Conservation (phyloP, 129 eudicot species). For the Tanacetum coccineum region DNA sequence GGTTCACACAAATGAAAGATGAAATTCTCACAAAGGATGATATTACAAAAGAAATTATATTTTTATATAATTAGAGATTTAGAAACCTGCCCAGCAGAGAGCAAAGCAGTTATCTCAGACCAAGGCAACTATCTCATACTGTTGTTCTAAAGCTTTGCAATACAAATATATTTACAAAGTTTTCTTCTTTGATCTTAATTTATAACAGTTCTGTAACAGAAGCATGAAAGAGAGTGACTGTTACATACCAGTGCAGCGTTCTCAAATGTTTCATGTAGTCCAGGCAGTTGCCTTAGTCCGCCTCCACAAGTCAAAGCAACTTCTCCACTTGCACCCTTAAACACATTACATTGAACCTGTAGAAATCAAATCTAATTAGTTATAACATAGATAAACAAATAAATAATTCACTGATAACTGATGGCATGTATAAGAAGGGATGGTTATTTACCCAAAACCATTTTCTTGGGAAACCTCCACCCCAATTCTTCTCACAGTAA, state of each 20-base stretch:
- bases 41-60: neutral
- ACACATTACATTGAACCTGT: constrained; percentile 95
- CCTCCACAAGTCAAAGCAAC: constrained; percentile 89
- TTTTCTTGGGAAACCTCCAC: constrained; percentile 89
- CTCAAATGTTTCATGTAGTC: constrained; percentile 60
- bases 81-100: neutral
- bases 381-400: neutral
- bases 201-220: neutral
- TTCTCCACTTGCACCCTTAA: constrained; percentile 88
- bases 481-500: constrained; percentile 95
- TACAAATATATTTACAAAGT: too few species aligned
- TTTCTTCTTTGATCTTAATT: neutral
- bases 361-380: neutral
- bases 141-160: too few species aligned
- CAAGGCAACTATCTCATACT: too few species aligned
- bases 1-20: neutral
- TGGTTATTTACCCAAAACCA: constrained; percentile 84
- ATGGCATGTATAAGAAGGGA: neutral
- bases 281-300: constrained; percentile 88
- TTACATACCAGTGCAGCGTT: constrained; percentile 81
- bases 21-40: neutral
- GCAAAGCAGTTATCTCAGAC: too few species aligned
- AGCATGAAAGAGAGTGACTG: neutral
- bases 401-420: neutral
- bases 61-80: too few species aligned